phyloP scores from a whole-genome alignment of 495 filamentous ascomycete genomes.

The Lasiosphaeriaceae sp. region DNA sequence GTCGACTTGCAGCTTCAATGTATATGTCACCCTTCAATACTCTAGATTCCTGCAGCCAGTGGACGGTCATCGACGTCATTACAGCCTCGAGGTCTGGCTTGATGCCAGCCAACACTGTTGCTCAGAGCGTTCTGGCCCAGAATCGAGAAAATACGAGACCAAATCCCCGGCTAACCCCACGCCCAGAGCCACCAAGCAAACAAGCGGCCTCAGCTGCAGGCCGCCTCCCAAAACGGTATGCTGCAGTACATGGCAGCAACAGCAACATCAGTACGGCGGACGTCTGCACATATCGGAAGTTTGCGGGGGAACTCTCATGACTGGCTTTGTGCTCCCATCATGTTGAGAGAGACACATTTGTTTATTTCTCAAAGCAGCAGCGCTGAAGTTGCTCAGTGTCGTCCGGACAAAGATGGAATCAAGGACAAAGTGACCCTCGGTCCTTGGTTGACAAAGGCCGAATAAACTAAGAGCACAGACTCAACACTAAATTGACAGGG shows the following conservation, averaged over 20 bases:
- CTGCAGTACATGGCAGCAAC: not conserved
- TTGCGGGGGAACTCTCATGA: conserved; percentile 2
- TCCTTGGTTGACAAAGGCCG: too few species aligned
- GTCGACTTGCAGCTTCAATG: not conserved
- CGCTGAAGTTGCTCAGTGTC: too few species aligned
- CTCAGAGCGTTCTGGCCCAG: too few species aligned
- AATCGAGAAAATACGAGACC: not conserved
- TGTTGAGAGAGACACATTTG: not conserved
- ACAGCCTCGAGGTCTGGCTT: not conserved
- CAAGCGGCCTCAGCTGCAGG: not conserved
- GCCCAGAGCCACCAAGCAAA: not conserved
- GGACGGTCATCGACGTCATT: not conserved
- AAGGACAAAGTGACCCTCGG: too few species aligned
- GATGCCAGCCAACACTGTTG: too few species aligned
- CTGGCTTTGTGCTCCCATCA: not conserved
- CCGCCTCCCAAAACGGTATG: not conserved
- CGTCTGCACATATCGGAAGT: not conserved
- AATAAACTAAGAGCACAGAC: too few species aligned
- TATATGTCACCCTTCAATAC: not conserved
- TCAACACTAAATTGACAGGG: too few species aligned
- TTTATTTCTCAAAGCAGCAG: too few species aligned
- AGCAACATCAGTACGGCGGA: not conserved
- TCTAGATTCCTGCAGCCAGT: not conserved
- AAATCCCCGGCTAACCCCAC: not conserved
- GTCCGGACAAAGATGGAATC: too few species aligned